Evolutionary conservation across 208 protist species (phyloP).

Genomic region (Crithidia brevicula): DNA sequence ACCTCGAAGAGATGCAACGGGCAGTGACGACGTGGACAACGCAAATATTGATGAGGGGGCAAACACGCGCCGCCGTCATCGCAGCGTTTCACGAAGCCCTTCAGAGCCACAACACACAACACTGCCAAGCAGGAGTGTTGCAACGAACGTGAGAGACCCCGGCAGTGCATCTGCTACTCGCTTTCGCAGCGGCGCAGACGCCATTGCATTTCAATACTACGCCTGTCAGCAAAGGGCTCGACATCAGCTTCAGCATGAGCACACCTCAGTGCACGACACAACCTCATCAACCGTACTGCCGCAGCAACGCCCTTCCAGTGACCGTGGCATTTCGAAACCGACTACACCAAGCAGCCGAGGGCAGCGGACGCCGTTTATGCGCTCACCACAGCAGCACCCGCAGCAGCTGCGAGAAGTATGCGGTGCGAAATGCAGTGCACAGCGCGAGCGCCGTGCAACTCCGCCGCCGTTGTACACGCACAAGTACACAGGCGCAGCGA

Average conservation of each 20-base stretch:
- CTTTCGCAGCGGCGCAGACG: conserved; percentile 6
- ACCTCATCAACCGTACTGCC: too few relatives aligned
- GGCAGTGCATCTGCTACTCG: neutral
- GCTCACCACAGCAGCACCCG: neutral
- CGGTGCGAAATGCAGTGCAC: neutral
- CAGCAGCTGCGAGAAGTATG: neutral
- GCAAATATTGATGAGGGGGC: too few relatives aligned
- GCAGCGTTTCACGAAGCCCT: neutral
- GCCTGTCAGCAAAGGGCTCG: neutral
- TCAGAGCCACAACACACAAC: neutral
- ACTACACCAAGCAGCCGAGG: neutral
- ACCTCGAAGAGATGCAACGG: too few relatives aligned
- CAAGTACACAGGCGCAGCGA: neutral
- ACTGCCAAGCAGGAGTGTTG: neutral
- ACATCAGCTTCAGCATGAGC: conserved; percentile 9
- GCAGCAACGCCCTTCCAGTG: neutral
- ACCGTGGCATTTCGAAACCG: conserved; percentile 4
- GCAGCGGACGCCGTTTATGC: neutral
- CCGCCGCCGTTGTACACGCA: neutral
- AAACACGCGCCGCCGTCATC: neutral
- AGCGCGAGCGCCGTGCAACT: neutral
- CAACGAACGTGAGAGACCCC: neutral
- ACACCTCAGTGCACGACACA: too few relatives aligned
- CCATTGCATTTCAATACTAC: conserved; percentile 38
- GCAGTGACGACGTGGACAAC: too few relatives aligned